phyloP scores from a whole-genome alignment of 306 rosid genomes.

The Trifolium repens region DNA sequence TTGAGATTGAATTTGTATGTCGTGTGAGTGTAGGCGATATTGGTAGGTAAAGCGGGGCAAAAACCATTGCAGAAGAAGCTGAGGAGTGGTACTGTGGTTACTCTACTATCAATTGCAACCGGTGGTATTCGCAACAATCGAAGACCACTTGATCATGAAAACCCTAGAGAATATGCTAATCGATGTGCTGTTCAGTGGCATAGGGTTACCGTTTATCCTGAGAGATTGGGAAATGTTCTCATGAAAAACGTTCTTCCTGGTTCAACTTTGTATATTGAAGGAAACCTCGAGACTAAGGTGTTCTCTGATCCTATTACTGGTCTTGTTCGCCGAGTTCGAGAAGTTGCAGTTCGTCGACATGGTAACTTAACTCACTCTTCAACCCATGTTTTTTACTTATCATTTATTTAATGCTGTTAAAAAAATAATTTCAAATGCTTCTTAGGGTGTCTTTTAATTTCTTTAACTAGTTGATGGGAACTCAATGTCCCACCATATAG shows the following conservation, averaged over 20 bases:
- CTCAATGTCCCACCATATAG: background rate
- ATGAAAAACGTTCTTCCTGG: constrained; percentile 61
- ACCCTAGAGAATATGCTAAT: constrained; percentile 76
- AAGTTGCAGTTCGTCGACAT: constrained; percentile 73
- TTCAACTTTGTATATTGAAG: constrained; percentile 78
- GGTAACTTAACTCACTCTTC: constrained; percentile 49
- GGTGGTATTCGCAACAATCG: constrained; percentile 92
- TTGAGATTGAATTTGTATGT: background rate
- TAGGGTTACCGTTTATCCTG: constrained; percentile 74
- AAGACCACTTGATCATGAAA: constrained; percentile 76
- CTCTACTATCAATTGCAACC: constrained; percentile 73
- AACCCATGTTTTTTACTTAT: background rate
- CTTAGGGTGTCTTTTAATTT: background rate
- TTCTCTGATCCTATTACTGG: constrained; percentile 72
- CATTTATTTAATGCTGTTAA: background rate
- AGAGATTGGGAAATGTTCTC: constrained; percentile 57
- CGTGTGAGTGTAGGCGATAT: constrained; percentile 63
- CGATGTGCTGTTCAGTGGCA: constrained; percentile 88
- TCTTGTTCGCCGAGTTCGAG: constrained; percentile 79
- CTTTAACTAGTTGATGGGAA: constrained; percentile 16
- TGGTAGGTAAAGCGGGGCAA: constrained; percentile 86
- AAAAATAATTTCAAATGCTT: background rate
- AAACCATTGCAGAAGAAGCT: constrained; percentile 84
- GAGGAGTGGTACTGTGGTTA: constrained; percentile 63
- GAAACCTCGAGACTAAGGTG: constrained; percentile 82